phyloP scores from a whole-genome alignment of 2,329 filamentous ascomycete genomes.

The Macrophomina tecta region DNA sequence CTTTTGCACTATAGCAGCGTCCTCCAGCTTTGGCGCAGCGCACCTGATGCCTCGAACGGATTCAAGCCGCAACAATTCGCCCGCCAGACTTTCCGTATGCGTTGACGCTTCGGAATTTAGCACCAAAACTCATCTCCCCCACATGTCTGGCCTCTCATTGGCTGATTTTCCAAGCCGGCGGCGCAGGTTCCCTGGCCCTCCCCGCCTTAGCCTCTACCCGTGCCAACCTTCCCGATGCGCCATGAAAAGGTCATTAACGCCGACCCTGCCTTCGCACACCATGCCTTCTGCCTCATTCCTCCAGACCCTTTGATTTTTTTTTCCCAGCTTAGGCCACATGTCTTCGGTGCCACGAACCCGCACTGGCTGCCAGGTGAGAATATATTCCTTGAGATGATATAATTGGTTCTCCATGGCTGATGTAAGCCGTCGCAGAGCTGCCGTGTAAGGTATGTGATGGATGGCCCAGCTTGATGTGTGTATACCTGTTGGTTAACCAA shows the following conservation, averaged over 20 bases:
- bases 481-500: conserved; percentile 1
- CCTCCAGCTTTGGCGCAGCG: not conserved
- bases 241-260: conserved; percentile 17
- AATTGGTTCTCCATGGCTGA: conserved; percentile 5
- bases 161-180: not conserved
- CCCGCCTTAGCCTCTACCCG: conserved; percentile 17
- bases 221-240: conserved; percentile 23
- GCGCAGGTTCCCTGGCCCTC: not conserved
- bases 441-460: conserved; percentile 27
- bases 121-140: not conserved
- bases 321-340: conserved; percentile 24
- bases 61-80: no score
- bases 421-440: conserved; percentile 24
- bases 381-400: not conserved
- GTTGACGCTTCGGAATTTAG: not conserved
- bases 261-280: conserved; percentile 17
- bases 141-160: not conserved
- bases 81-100: not conserved
- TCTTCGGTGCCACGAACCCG: conserved; percentile 26
- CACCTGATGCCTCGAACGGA: not conserved
- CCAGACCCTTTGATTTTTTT: not conserved
- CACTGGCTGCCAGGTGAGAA: conserved; percentile 29
- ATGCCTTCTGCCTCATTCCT: conserved; percentile 7
- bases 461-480: not conserved
- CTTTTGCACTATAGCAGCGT: not conserved